Base-by-base conservation (phyloP, 208 protist species). In the Eutreptiella sp. region DNA sequence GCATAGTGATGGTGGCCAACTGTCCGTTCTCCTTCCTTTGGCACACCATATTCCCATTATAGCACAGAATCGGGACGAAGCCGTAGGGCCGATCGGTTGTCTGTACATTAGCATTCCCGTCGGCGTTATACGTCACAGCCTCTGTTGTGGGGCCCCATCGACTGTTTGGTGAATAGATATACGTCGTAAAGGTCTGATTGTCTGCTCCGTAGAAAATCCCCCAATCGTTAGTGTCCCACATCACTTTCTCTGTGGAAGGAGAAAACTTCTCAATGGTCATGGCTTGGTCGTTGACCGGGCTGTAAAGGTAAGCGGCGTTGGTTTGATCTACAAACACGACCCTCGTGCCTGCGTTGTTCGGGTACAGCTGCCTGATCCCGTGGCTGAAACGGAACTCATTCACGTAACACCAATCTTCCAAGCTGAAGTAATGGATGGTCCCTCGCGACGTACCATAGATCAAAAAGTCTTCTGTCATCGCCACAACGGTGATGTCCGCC, bases 151-250 rank as follows among this genome's bases (percentile, higher is more conserved):
- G 72, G 26, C 92, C 92, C 46, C 81, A 81, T 53, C 88, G 75
- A 47, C 80, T 92, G 68, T 90, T 72, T 19, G 84, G 77, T 0
- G 74, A 46, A 68, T 88, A 93, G 9, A 93, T 83, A 62, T 90
- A 95, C 0, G 87, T 93, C 19, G 79, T 77, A 55, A 89, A 81
- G 19, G 71, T 70, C 55, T 79, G 68, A 2, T 21, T 57, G 63
- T 94, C 77, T 68, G 80, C 62, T 0, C 75, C 79, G 19, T 86
- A 64, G 52, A 97, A 88, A 24, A 92, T 77, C 7, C 81, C 88
- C n/a, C 79, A 84, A 48, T 96, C 89, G 2, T 67, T 70, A 52
- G 79, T 64, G 59, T 97, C 92, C 92, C 92, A 97, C 27, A 96
- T 39, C 9, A 95, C 61, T 7, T 67, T 63, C 19, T 79, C 80